Conservation (phyloP, 1,139 yeast genomes). For the Scheffersomyces illinoinensis region DNA sequence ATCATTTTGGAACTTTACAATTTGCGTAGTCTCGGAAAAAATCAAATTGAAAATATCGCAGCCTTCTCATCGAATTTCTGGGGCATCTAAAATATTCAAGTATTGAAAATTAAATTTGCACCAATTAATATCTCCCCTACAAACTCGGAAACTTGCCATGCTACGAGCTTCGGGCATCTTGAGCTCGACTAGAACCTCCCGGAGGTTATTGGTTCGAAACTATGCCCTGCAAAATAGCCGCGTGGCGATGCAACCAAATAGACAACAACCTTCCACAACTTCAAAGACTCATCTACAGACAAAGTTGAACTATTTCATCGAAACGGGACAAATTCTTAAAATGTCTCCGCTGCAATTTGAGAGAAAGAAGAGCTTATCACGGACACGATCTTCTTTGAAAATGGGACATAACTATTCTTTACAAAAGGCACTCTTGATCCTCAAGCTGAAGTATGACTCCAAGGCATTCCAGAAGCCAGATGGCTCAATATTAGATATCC, state of each 20-base stretch:
- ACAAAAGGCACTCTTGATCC: conserved; percentile 25
- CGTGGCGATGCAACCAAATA: background rate
- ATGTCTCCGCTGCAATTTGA: conserved; percentile 17
- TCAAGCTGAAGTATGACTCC: conserved; percentile 23
- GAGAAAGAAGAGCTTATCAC: conserved; percentile 4
- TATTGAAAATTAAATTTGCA: background rate
- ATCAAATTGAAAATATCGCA: background rate
- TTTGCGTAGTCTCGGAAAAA: background rate
- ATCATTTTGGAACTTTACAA: background rate
- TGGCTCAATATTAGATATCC: conserved; percentile 20
- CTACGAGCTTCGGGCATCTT: background rate
- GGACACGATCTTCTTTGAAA: background rate
- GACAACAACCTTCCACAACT: background rate
- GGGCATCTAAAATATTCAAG: background rate
- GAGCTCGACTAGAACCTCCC: background rate
- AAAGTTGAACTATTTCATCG: conserved; percentile 27
- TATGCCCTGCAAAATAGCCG: background rate
- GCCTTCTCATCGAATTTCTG: background rate
- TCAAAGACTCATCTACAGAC: conserved; percentile 19
- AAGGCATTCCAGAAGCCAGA: conserved; percentile 17
- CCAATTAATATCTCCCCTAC: background rate
- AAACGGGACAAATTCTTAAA: conserved; percentile 28
- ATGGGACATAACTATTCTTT: conserved; percentile 11
- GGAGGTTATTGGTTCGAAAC: background rate
- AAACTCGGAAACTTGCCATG: background rate